Base-by-base conservation (phyloP, 495 filamentous ascomycete species). In the Aspergillus sparsus region DNA sequence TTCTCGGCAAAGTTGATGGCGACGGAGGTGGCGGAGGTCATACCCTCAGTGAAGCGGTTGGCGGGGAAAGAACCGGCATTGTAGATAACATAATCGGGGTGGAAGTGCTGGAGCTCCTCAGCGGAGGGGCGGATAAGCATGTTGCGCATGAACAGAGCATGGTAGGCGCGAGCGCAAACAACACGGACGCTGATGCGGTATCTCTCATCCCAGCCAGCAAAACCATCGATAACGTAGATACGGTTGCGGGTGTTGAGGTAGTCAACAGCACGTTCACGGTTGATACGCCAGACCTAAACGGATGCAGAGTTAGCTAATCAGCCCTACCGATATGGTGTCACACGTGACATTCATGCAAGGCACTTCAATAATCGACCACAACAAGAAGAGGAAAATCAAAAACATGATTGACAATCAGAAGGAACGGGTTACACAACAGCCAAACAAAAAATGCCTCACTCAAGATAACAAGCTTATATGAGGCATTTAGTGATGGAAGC, bases 101-200 rank as follows among this genome's bases (percentile, higher is more conserved):
- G 91, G 85, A 98, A 98, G 80, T 90, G 84, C 77, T 95, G 86
- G 44, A 98, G 87, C 83, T 98, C 92, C 76, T 93, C 90, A 53
- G 82, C 83, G 46, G 85, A 79, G 58, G 94, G 94, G 71, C 94
- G 89, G 82, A 98, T 98, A 71, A 98, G 90, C 94, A 98, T 98
- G 83, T 98, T 98, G 68, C 95, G 91, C 94, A 98, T 98, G 90
- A 98, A 98, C 60, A 98, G 85, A 63, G 94, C 94, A 84, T 98
- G 94, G 84, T 98, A 98, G 77, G 94, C 94, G 74, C 94, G 90
- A 62, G 94, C 94, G 79, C 94, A 98, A 73, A 98, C 91, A 62
- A 98, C 93, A 65, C 94, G 95, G 69, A 98, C 94, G 68, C 87
- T 89, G 81, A 98, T 98, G 60, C 92, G 85, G 84, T 98, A 98